Conservation (phyloP, 345 rosid species). For the Acer campestre region DNA sequence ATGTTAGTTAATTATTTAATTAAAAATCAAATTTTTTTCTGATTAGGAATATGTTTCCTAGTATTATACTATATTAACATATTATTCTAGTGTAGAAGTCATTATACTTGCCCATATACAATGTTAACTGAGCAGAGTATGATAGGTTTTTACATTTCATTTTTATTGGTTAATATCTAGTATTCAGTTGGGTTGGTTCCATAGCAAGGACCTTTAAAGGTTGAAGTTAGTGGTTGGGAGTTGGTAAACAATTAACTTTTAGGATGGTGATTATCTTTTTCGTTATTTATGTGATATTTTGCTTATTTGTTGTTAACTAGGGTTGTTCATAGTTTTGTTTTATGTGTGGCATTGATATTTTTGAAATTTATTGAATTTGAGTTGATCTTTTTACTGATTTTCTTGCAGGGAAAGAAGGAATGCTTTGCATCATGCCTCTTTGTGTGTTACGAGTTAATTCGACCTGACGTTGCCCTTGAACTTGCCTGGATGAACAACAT, state of each 20-base stretch:
- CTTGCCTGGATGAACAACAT: slow-evolving; percentile 90
- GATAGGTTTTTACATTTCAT: neutral
- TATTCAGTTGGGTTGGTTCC: too few relatives aligned
- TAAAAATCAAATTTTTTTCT: too few relatives aligned
- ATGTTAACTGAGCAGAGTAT: neutral
- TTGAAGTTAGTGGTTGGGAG: neutral
- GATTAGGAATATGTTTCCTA: too few relatives aligned
- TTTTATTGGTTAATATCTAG: too few relatives aligned
- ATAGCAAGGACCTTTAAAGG: neutral
- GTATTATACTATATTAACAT: too few relatives aligned
- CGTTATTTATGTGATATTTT: neutral
- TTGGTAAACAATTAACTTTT: neutral
- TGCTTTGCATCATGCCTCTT: slow-evolving; percentile 93
- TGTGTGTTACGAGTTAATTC: slow-evolving; percentile 86
- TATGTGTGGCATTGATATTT: neutral
- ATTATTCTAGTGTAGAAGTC: neutral
- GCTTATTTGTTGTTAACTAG: neutral
- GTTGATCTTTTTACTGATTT: slow-evolving; percentile 13
- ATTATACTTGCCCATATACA: neutral
- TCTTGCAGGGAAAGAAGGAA: slow-evolving; percentile 80
- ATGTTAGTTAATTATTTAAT: too few relatives aligned
- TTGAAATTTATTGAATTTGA: slow-evolving; percentile 4
- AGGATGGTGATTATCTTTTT: neutral
- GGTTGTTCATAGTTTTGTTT: neutral
- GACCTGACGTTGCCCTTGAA: slow-evolving; percentile 84